These are phyloP conservation scores for Saccharomycopsis sp. DNA, from an alignment of 805 yeast species.

Conservation along the genomic window DNA sequence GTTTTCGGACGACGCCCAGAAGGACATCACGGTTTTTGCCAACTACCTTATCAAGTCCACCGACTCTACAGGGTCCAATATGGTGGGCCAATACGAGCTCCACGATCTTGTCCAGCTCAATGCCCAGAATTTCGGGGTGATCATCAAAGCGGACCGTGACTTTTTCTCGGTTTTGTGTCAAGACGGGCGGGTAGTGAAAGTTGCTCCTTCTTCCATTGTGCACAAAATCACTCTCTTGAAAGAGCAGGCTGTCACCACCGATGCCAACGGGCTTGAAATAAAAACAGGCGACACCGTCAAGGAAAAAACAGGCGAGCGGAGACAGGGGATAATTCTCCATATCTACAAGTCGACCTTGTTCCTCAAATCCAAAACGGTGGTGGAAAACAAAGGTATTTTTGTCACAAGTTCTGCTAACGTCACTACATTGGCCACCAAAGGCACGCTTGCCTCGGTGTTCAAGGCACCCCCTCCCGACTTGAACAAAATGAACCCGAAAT, in stretches of 20 bases:
- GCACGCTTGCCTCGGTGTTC: slow-evolving; percentile 50
- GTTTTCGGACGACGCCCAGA: slow-evolving; percentile 80
- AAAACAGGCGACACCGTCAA: slow-evolving; percentile 90
- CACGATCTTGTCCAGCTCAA: slow-evolving; percentile 87
- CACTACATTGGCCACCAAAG: slow-evolving; percentile 79
- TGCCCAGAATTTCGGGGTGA: slow-evolving; percentile 81
- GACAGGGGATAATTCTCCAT: slow-evolving; percentile 85
- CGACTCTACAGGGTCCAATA: slow-evolving; percentile 73
- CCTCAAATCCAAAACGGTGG: slow-evolving; percentile 67
- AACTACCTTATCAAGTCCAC: slow-evolving; percentile 85
- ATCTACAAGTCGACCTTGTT: slow-evolving; percentile 76
- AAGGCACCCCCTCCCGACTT: slow-evolving; percentile 56
- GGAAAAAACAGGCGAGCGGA: slow-evolving; percentile 73
- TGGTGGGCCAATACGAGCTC: slow-evolving; percentile 71
- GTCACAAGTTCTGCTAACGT: slow-evolving; percentile 71
- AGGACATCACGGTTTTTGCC: slow-evolving; percentile 88
- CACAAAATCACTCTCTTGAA: slow-evolving; percentile 59
- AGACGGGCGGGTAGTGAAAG: slow-evolving; percentile 66
- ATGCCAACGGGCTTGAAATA: slow-evolving; percentile 75
- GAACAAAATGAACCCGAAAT: slow-evolving; percentile 79
- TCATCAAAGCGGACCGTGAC: slow-evolving; percentile 85
- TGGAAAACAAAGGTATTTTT: slow-evolving; percentile 88
- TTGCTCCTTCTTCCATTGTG: slow-evolving; percentile 77
- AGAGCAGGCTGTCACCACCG: slow-evolving; percentile 82
- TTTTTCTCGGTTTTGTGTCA: slow-evolving; percentile 72